These are phyloP conservation scores for Cryptococcus hybrid DNA, from an alignment of 1,284 basidiomycete species.

Conservation along the genomic window DNA sequence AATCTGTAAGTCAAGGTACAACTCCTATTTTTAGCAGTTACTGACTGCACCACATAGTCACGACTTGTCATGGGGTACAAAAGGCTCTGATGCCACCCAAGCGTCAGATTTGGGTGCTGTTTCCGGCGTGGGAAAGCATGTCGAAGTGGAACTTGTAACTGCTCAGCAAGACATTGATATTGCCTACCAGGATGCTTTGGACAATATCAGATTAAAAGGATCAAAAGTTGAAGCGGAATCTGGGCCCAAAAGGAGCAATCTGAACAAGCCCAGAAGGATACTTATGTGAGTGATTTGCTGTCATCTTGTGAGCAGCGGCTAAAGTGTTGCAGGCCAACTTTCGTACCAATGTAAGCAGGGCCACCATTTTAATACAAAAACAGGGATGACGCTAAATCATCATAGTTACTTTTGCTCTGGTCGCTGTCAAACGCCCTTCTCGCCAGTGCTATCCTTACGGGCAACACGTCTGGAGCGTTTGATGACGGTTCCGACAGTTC, in stretches of 20 bases:
- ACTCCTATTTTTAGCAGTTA: neutral
- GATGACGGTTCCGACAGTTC: conserved; percentile 50
- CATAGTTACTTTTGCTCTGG: conserved; percentile 43
- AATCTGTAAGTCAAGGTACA: conserved; percentile 62
- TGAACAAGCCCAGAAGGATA: conserved; percentile 73
- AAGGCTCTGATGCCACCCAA: conserved; percentile 62
- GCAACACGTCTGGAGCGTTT: conserved; percentile 65
- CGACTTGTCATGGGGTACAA: conserved; percentile 79
- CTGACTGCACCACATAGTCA: conserved; percentile 52
- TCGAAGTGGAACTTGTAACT: conserved; percentile 84
- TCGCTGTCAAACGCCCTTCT: conserved; percentile 62
- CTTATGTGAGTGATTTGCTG: conserved; percentile 51
- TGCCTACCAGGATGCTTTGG: conserved; percentile 84
- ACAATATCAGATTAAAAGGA: conserved; percentile 60
- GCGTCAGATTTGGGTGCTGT: conserved; percentile 74
- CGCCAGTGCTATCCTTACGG: conserved; percentile 79
- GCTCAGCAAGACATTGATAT: conserved; percentile 84
- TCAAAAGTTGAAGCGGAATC: conserved; percentile 32
- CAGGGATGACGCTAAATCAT: neutral
- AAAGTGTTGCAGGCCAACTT: conserved; percentile 59
- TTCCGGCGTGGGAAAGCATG: conserved; percentile 60
- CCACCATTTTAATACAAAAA: conserved; percentile 1
- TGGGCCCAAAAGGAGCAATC: conserved; percentile 51
- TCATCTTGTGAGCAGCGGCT: too few relatives aligned
- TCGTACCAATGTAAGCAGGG: conserved; percentile 71